Evolutionary conservation across 768 basidiomycete species (phyloP), one percentile per base, ranked within the genome.

Genomic region (Trichaptum fuscoviolaceum): DNA sequence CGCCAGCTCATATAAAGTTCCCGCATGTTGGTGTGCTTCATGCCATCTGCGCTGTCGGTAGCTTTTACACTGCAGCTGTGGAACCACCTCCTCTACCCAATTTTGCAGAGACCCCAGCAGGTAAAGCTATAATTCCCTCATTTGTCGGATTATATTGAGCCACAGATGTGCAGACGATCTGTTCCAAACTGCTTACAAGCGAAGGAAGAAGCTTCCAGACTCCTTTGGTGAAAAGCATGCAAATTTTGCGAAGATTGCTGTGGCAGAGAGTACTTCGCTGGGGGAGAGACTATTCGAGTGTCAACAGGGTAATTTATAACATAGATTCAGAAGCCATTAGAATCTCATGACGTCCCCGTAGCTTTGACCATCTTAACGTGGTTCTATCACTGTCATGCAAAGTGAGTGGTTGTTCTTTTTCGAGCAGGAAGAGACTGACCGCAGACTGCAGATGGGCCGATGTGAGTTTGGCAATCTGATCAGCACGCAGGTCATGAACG

Each of bases 21-120:
- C 94, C 94, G 8, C 81, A 83, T 35, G 73, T 83, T 7, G 82
- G 88, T 9, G 76, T 94, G 57, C 82, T 96, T 0, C 93, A 96
- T 72, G 91, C 92, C n/a, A 91, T 96, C 63, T 93, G 92, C 75
- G 93, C 92, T 1, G 81, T 89, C 36, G 88, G 90, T 18, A 88
- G 91, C 66, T 77, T 89, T 24, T 93, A 92, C 69, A 92, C 90
- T 0, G 86, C 87, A 18, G 87, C 85, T 2, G 85, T 89, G 2
- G 78, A 83, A 12, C 85, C 83, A 4, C 82, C 85, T 24, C 84
- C 87, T 1, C 75, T 81, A 35, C 82, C 83, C 24, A 77, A 84
- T 67, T 82, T 84, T 64, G 76, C 78, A 35, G 79, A 85, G 70
- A 78, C 67, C 23, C 65, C 69, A 30, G 20, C 61, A 58, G 66